Evolutionary conservation across 108 stramenopile species (phyloP).

Genomic region (Tribonema minus): DNA sequence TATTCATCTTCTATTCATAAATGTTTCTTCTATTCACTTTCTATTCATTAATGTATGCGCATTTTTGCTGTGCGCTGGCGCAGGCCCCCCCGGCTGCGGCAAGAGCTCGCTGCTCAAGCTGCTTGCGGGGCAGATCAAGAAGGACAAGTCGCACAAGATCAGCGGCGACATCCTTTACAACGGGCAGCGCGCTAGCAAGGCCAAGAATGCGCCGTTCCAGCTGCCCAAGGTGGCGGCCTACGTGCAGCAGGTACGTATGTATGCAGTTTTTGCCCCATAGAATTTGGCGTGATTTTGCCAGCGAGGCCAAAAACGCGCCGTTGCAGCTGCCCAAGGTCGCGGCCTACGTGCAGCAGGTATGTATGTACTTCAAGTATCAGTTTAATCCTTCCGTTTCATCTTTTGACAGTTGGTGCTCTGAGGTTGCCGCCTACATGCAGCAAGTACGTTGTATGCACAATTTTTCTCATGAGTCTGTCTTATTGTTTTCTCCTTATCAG

Average conservation of each 20-base stretch:
- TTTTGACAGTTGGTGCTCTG: too few relatives aligned
- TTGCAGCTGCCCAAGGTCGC: slow-evolving; percentile 44
- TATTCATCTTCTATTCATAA: too few relatives aligned
- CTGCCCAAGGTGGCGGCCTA: slow-evolving; percentile 47
- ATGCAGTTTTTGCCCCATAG: too few relatives aligned
- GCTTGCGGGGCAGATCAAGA: slow-evolving; percentile 30
- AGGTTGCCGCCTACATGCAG: too few relatives aligned
- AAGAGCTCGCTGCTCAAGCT: slow-evolving; percentile 35
- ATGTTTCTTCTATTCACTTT: too few relatives aligned
- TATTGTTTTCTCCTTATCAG: too few relatives aligned
- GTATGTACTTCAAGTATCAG: too few relatives aligned
- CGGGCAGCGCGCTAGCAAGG: slow-evolving; percentile 9
- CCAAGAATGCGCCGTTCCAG: slow-evolving; percentile 16
- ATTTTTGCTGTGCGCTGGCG: too few relatives aligned
- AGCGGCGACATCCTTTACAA: slow-evolving; percentile 27
- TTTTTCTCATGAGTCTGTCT: too few relatives aligned
- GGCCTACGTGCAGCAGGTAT: slow-evolving; percentile 42
- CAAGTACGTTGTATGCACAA: too few relatives aligned
- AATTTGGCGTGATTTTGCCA: not conserved
- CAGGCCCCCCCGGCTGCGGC: not conserved
- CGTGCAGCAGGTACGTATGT: slow-evolving; percentile 34
- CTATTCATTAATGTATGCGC: too few relatives aligned
- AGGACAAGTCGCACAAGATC: slow-evolving; percentile 2
- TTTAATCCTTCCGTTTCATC: too few relatives aligned
- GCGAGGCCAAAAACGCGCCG: not conserved